A percentile compares a stretch with the other conserved stretches of the same genome.
Conservation (phyloP, 2,329 filamentous ascomycete genomes). For the Fusarium tjaetaba region DNA sequence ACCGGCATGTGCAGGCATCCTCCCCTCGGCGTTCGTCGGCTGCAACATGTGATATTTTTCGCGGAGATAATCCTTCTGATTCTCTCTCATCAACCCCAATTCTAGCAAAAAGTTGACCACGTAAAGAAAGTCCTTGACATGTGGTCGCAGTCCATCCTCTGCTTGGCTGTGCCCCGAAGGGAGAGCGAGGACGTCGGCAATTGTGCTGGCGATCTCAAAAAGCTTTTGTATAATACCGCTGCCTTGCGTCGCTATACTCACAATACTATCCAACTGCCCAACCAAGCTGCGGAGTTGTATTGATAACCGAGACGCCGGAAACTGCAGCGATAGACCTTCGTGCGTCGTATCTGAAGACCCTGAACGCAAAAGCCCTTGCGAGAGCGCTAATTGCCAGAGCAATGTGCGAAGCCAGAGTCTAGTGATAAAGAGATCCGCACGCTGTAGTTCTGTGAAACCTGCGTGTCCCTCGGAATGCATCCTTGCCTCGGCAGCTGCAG, state of each 20-base stretch:
- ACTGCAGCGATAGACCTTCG: slow-evolving; percentile 52
- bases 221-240: slow-evolving; percentile 67
- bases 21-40: slow-evolving; percentile 40
- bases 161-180: slow-evolving; percentile 52
- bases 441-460: slow-evolving; percentile 52
- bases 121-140: slow-evolving; percentile 64
- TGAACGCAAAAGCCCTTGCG: slow-evolving; percentile 51
- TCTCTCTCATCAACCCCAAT: slow-evolving; percentile 58
- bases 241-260: slow-evolving; percentile 64
- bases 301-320: slow-evolving; percentile 52
- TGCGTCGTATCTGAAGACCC: slow-evolving; percentile 47
- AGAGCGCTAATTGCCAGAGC: slow-evolving; percentile 55
- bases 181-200: slow-evolving; percentile 66
- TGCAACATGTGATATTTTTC: slow-evolving; percentile 52
- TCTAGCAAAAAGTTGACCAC: slow-evolving; percentile 61
- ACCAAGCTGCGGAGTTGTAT: slow-evolving; percentile 52
- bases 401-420: slow-evolving; percentile 54
- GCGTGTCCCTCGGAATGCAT: slow-evolving; percentile 41
- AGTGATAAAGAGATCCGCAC: slow-evolving; percentile 54
- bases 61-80: slow-evolving; percentile 54
- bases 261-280: slow-evolving; percentile 47
- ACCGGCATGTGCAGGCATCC: slow-evolving; percentile 9
- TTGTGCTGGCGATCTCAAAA: slow-evolving; percentile 68
- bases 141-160: slow-evolving; percentile 56
- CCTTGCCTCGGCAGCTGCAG: slow-evolving; percentile 42